phyloP scores from a whole-genome alignment of 108 stramenopile genomes.

The Stephanodiscus minutulus region DNA sequence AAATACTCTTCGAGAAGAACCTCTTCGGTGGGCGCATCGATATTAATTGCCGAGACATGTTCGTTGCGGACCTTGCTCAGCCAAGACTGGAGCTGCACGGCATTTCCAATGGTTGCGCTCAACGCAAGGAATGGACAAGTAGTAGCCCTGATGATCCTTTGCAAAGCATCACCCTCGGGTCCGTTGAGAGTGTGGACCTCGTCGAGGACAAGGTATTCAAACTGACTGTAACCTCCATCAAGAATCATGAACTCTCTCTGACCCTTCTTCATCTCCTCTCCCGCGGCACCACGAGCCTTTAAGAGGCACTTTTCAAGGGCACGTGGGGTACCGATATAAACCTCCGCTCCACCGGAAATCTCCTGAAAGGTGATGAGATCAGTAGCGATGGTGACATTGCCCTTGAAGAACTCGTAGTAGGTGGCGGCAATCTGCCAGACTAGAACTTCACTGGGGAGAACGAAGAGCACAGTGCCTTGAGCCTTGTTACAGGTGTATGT shows the following conservation, averaged over 20 bases:
- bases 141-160: slow-evolving; percentile 93
- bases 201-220: slow-evolving; percentile 97
- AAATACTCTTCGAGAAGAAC: slow-evolving; percentile 89
- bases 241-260: slow-evolving; percentile 94
- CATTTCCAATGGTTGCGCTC: slow-evolving; percentile 99
- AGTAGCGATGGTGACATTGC: slow-evolving; percentile 93
- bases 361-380: slow-evolving; percentile 91
- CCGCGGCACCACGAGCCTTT: slow-evolving; percentile 95
- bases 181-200: slow-evolving; percentile 99
- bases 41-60: slow-evolving; percentile 67
- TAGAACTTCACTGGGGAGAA: slow-evolving; percentile 97
- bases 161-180: slow-evolving; percentile 97
- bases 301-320: slow-evolving; percentile 92
- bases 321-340: slow-evolving; percentile 97
- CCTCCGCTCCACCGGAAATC: slow-evolving; percentile 87
- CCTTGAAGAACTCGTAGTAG: slow-evolving; percentile 95
- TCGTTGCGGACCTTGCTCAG: slow-evolving; percentile 89
- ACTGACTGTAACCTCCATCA: slow-evolving; percentile 95
- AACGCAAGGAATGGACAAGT: slow-evolving; percentile 96
- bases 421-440: slow-evolving; percentile 99
- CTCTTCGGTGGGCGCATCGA: slow-evolving; percentile 72
- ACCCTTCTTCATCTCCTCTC: slow-evolving; percentile 92
- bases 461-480: slow-evolving; percentile 92
- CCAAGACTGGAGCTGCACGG: slow-evolving; percentile 92
- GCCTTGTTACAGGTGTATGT: slow-evolving; percentile 95